A percentile compares a stretch with the other conserved stretches of the same genome.
These are phyloP conservation scores for Dothistroma septosporum DNA, from an alignment of 2,329 filamentous ascomycete genomes.

Conservation along the genomic window DNA sequence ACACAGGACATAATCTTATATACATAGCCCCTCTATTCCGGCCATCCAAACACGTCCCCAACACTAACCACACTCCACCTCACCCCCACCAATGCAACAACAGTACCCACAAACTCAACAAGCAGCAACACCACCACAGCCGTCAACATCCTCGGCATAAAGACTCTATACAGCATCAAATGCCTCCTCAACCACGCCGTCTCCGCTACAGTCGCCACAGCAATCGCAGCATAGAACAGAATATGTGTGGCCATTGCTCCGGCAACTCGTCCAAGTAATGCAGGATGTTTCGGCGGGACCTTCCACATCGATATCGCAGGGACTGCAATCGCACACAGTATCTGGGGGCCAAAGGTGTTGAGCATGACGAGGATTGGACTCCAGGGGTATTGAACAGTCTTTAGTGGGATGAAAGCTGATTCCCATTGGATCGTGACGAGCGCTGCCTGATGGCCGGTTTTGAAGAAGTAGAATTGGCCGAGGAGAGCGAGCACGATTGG, in stretches of 20 bases:
- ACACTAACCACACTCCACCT: conserved; percentile 74
- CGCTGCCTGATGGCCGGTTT: conserved; percentile 90
- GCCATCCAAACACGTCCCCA: conserved; percentile 83
- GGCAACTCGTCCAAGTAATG: conserved; percentile 64
- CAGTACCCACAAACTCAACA: conserved; percentile 69
- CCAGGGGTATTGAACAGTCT: conserved; percentile 82
- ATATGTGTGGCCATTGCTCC: conserved; percentile 71
- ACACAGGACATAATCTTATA: neutral
- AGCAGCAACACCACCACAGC: conserved; percentile 67
- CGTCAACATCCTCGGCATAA: conserved; percentile 85
- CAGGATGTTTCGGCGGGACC: conserved; percentile 64
- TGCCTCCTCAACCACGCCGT: conserved; percentile 82
- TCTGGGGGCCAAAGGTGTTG: conserved; percentile 87
- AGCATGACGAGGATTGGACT: conserved; percentile 73
- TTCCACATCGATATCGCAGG: conserved; percentile 88
- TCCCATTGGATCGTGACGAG: conserved; percentile 94
- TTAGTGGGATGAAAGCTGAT: conserved; percentile 82
- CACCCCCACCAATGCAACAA: conserved; percentile 68
- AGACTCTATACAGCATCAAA: conserved; percentile 94
- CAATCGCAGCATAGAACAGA: conserved; percentile 76
- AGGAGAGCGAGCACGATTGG: conserved; percentile 82
- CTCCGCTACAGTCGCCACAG: conserved; percentile 83
- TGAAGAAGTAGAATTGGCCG: conserved; percentile 93
- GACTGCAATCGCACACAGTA: conserved; percentile 73
- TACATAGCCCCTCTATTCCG: conserved; percentile 13